Conservation (phyloP, 352 stramenopile genomes). For the Globisporangium cystogenes region DNA sequence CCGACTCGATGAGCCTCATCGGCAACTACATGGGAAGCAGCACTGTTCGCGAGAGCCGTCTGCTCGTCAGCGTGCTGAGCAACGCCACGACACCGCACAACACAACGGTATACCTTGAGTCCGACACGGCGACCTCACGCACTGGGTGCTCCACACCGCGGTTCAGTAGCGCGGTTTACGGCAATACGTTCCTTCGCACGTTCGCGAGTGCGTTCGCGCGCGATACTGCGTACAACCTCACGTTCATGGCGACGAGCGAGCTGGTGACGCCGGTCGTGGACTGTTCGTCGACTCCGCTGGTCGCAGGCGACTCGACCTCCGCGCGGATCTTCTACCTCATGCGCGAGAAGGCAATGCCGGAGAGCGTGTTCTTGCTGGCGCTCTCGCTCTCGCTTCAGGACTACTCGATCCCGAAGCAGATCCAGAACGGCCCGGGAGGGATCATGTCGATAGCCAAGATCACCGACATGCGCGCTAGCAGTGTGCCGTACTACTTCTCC, state of each 20-base stretch:
- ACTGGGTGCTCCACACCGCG: conserved; percentile 7
- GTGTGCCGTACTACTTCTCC: conserved; percentile 1
- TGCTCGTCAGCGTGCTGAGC: too few relatives aligned
- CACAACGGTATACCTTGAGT: too few relatives aligned
- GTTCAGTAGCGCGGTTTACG: conserved; percentile 21
- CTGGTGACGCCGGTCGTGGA: conserved; percentile 1
- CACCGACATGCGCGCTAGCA: background rate
- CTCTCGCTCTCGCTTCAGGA: conserved; percentile 3
- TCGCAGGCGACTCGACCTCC: background rate
- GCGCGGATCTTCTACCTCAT: background rate
- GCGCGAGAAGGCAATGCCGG: background rate
- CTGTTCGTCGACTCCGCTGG: background rate
- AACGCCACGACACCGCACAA: too few relatives aligned
- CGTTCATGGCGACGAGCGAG: background rate
- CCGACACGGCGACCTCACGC: too few relatives aligned
- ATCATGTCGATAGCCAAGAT: too few relatives aligned
- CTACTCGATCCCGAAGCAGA: background rate
- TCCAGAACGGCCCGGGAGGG: too few relatives aligned
- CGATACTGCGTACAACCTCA: background rate
- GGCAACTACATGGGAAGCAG: too few relatives aligned
- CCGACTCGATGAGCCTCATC: too few relatives aligned
- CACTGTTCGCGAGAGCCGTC: too few relatives aligned
- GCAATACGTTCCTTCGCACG: conserved; percentile 24
- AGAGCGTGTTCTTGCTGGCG: too few relatives aligned
- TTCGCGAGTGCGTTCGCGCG: too few relatives aligned